A percentile compares a stretch with the other conserved stretches of the same genome.
Conservation (phyloP, 2,329 filamentous ascomycete species). For the Lasiodiplodia hormozganensis region DNA sequence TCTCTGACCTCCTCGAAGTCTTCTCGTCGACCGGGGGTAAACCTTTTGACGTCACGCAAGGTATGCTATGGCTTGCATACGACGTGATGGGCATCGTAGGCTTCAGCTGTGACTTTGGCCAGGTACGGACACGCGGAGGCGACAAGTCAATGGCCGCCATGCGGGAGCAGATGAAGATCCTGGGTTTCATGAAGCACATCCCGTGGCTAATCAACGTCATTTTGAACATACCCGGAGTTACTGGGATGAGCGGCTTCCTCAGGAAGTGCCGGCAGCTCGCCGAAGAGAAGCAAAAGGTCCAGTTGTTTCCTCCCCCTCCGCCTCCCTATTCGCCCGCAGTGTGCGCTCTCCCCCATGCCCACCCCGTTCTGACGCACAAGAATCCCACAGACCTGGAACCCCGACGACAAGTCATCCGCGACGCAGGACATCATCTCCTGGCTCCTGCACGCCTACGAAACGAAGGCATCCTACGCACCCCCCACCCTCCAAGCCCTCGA, state of each 20-base stretch:
- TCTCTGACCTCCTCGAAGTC: not conserved
- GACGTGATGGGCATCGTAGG: conserved; percentile 58
- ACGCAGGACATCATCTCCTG: conserved; percentile 50
- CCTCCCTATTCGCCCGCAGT: not conserved
- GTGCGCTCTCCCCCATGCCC: no score
- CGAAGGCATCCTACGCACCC: conserved; percentile 46
- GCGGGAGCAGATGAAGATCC: conserved; percentile 41
- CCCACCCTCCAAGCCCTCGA: conserved; percentile 40
- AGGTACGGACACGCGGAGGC: no score
- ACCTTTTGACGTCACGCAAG: not conserved
- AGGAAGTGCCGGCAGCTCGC: conserved; percentile 39
- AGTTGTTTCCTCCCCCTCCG: no score
- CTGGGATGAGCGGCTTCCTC: conserved; percentile 40
- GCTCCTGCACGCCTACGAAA: conserved; percentile 48
- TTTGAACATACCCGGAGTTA: conserved; percentile 40
- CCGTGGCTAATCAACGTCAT: conserved; percentile 48
- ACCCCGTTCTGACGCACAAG: not conserved
- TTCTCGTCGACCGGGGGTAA: not conserved
- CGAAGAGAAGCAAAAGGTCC: conserved; percentile 41
- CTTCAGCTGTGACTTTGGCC: conserved; percentile 49
- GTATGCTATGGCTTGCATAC: conserved; percentile 43
- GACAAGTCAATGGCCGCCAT: no score
- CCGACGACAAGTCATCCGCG: conserved; percentile 33
- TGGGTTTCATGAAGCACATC: conserved; percentile 43
- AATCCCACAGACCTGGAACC: conserved; percentile 34